Base-by-base conservation (phyloP, 2,329 filamentous ascomycete species). In the Chaetomium sp. region DNA sequence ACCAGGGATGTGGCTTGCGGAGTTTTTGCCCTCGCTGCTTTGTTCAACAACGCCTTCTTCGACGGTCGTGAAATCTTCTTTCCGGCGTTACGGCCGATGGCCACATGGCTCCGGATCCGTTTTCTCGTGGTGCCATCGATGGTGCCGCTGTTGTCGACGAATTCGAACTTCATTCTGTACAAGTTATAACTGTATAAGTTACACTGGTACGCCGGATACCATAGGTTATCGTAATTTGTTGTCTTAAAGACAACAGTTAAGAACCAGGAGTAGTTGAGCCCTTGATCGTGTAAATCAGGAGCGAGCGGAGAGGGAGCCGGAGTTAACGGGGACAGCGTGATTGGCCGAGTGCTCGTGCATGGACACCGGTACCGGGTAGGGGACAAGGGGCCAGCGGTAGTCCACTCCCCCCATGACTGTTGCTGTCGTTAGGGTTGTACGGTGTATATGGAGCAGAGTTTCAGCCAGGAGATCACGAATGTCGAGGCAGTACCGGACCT, bases 51-150 rank as follows among this genome's bases (percentile, higher is more conserved):
- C 8, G 12, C 6, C 3, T 57, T 57, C 31, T 53, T 57, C 5
- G 64, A 66, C 4, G 50, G 60, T 31, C 64, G 12, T 12, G 35
- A 53, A 5, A 66, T 53, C n/a, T 58, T 66, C 57, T 27, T 63
- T 3, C 64, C 64, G 7, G 23, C 29, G 51, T 66, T 66, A 10
- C 50, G 60, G 25, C 64, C 64, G 13, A n/a, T 57, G 33, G 64
- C 64, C 1, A 53, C 64, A 47, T 57, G 60, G 50, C 64, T 63
- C 13, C 64, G 64, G 19, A 66, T 66, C 42, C 57, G 64, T 33
- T n/a, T 54, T 13, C 64, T 60, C 4, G 27, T 7, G 8, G n/a
- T 49, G 16, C 25, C 13, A 21, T 57, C 60, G 13, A 38, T 42
- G 33, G 57, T 4, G 51, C 16, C 16, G 16, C 29, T 54, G 57